Evolutionary conservation across 2,329 filamentous ascomycete species (phyloP).

Genomic region (Furcasterigmium furcatum): DNA sequence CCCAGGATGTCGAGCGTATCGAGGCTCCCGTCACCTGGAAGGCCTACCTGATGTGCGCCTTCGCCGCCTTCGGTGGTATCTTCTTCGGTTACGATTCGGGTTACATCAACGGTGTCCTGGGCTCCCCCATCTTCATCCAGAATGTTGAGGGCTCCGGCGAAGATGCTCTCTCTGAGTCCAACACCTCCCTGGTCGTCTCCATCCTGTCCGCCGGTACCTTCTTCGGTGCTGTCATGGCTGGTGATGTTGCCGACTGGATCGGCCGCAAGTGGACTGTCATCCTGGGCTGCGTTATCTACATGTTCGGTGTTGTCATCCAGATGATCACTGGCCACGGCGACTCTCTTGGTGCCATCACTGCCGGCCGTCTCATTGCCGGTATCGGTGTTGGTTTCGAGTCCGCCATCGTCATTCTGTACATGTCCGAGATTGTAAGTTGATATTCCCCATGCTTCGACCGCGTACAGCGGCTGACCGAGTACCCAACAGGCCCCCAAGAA

Average conservation of each 20-base stretch:
- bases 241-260: slow-evolving; percentile 72
- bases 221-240: slow-evolving; percentile 73
- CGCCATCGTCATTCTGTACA: slow-evolving; percentile 79
- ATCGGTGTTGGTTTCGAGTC: slow-evolving; percentile 79
- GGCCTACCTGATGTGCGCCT: slow-evolving; percentile 67
- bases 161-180: slow-evolving; percentile 29
- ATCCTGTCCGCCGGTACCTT: slow-evolving; percentile 78
- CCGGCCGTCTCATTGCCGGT: slow-evolving; percentile 72
- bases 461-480: background rate
- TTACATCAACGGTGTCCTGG: slow-evolving; percentile 66
- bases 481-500: slow-evolving; percentile 54
- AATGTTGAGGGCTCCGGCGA: slow-evolving; percentile 41
- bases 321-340: slow-evolving; percentile 44
- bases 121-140: slow-evolving; percentile 46
- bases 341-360: slow-evolving; percentile 61
- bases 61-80: slow-evolving; percentile 69
- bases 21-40: slow-evolving; percentile 68
- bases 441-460: background rate
- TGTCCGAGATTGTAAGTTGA: slow-evolving; percentile 71
- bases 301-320: slow-evolving; percentile 65
- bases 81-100: slow-evolving; percentile 80
- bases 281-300: slow-evolving; percentile 68
- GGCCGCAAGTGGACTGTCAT: slow-evolving; percentile 73
- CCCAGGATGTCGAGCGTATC: slow-evolving; percentile 53
- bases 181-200: slow-evolving; percentile 62